phyloP scores from a whole-genome alignment of 805 yeast genomes.

The Saccharomycopsis malanga region DNA sequence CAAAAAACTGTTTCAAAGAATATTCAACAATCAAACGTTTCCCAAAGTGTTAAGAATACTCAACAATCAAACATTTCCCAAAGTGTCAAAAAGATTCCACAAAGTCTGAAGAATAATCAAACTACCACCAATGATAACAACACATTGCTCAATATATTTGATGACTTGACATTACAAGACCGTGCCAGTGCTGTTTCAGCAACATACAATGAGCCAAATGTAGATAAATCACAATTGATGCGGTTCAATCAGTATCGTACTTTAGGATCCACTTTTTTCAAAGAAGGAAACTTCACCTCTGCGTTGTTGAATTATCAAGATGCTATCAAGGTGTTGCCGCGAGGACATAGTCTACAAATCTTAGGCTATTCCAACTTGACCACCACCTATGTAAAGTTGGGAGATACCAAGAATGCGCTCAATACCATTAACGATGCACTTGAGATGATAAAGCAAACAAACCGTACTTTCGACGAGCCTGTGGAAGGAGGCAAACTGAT shows the following conservation, averaged over 20 bases:
- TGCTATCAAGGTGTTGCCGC: conserved; percentile 53
- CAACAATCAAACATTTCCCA: background rate
- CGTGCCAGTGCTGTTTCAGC: background rate
- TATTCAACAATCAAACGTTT: too few relatives aligned
- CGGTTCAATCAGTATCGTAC: conserved; percentile 27
- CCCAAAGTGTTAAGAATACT: too few relatives aligned
- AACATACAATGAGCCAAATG: conserved; percentile 1
- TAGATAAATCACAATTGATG: conserved; percentile 1
- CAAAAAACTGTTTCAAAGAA: background rate
- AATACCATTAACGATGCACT: conserved; percentile 31
- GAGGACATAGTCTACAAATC: conserved; percentile 55
- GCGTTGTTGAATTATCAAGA: conserved; percentile 58
- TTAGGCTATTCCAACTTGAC: conserved; percentile 73
- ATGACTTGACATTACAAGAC: conserved; percentile 6
- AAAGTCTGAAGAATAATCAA: background rate
- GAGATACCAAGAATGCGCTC: conserved; percentile 45
- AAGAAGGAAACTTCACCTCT: conserved; percentile 71
- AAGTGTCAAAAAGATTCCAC: background rate
- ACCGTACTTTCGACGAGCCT: conserved; percentile 26
- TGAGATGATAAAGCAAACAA: conserved; percentile 24
- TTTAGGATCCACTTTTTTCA: conserved; percentile 56
- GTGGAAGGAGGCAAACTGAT: conserved; percentile 44
- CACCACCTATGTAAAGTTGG: conserved; percentile 56
- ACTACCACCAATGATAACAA: background rate
- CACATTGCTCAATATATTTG: conserved; percentile 12